Percentiles rank a stretch among this genome's conserved stretches.
Evolutionary conservation across 768 basidiomycete genomes (phyloP).

Genomic region (Trametes cubensis): DNA sequence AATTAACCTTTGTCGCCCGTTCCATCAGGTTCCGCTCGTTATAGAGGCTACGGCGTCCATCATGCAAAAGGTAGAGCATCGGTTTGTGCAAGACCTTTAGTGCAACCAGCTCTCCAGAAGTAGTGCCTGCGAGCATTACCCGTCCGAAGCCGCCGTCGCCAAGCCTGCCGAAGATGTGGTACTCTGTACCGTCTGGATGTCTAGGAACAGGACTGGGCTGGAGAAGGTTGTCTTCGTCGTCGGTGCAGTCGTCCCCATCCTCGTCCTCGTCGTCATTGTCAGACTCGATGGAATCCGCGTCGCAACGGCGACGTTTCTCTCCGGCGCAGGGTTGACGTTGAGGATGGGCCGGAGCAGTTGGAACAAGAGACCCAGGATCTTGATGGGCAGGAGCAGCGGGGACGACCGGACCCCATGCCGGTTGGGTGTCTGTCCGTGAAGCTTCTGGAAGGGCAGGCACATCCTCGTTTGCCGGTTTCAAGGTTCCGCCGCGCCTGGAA

Average conservation of each 20-base stretch:
- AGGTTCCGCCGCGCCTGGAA: neutral
- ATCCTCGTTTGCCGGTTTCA: neutral
- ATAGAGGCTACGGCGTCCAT: neutral
- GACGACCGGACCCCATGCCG: neutral
- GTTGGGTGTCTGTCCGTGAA: neutral
- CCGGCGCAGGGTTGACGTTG: neutral
- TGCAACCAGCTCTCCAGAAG: conserved; percentile 21
- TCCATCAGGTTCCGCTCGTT: conserved; percentile 26
- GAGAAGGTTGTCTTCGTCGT: neutral
- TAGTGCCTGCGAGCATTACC: conserved; percentile 24
- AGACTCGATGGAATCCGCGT: neutral
- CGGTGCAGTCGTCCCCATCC: neutral
- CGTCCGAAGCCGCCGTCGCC: conserved; percentile 26
- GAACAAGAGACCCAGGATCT: neutral
- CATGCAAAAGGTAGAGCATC: neutral
- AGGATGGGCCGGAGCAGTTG: too few relatives aligned
- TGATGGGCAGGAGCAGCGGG: neutral
- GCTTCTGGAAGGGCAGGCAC: neutral
- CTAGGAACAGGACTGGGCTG: neutral
- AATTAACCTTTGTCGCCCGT: conserved; percentile 3
- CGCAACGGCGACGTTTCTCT: too few relatives aligned
- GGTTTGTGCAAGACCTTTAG: conserved; percentile 33
- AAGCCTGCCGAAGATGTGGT: conserved; percentile 24
- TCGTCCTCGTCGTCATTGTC: neutral
- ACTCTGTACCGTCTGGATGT: conserved; percentile 10